Percentiles rank a stretch among this genome's conserved stretches.
Evolutionary conservation across 1,284 basidiomycete species (phyloP).

Genomic region (Gymnopus androsaceus): DNA sequence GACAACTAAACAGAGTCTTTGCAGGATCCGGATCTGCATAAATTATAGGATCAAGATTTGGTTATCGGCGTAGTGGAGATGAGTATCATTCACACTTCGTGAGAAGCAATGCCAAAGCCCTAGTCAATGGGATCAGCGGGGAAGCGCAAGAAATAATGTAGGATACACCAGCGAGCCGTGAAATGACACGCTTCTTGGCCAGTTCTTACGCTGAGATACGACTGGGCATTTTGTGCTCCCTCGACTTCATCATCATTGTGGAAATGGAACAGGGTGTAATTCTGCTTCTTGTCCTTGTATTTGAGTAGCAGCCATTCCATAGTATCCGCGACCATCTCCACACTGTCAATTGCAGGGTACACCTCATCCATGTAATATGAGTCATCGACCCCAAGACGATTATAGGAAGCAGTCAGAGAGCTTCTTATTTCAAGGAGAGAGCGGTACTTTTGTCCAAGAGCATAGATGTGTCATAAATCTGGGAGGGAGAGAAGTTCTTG

Average conservation of each 20-base stretch:
- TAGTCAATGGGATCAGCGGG: slow-evolving; percentile 29
- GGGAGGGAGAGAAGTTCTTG: slow-evolving; percentile 73
- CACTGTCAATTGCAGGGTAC: slow-evolving; percentile 63
- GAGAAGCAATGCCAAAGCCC: slow-evolving; percentile 80
- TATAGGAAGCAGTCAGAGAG: slow-evolving; percentile 66
- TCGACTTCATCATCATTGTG: slow-evolving; percentile 67
- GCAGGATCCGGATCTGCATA: slow-evolving; percentile 72
- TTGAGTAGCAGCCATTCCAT: slow-evolving; percentile 91
- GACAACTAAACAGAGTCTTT: slow-evolving; percentile 53
- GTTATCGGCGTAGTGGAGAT: slow-evolving; percentile 76
- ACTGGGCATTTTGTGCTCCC: slow-evolving; percentile 75
- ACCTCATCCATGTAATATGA: slow-evolving; percentile 75
- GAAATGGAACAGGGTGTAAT: slow-evolving; percentile 61
- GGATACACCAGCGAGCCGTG: slow-evolving; percentile 81
- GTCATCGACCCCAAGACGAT: slow-evolving; percentile 62
- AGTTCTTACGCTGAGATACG: slow-evolving; percentile 87
- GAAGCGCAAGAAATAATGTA: slow-evolving; percentile 22
- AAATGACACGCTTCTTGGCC: slow-evolving; percentile 77
- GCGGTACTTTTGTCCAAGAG: slow-evolving; percentile 84
- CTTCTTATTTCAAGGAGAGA: slow-evolving; percentile 78
- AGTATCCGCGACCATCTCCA: slow-evolving; percentile 91
- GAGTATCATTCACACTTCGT: slow-evolving; percentile 65
- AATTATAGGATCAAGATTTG: slow-evolving; percentile 70
- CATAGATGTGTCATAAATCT: slow-evolving; percentile 88
- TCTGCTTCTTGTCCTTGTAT: slow-evolving; percentile 77